phyloP scores from a whole-genome alignment of 176 grass and related monocot genomes.

The Carex kokanica region DNA sequence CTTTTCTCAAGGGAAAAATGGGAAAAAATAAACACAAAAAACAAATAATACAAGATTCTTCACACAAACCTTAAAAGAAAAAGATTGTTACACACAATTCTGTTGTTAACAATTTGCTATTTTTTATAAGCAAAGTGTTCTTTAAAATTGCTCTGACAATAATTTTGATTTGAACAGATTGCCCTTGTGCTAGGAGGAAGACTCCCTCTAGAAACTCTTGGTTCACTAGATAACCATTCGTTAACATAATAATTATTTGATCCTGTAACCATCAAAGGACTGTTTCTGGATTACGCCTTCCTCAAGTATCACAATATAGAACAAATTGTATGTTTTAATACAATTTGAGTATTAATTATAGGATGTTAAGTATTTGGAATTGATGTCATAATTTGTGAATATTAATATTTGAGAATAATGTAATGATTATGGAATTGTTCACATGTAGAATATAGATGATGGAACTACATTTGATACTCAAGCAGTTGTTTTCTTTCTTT shows the following conservation, averaged over 20 bases:
- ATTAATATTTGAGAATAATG: not conserved
- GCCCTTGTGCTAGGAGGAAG: conserved; percentile 9
- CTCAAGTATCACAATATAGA: not conserved
- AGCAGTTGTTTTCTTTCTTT: not conserved
- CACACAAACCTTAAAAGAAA: not conserved
- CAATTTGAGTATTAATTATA: not conserved
- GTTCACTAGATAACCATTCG: not conserved
- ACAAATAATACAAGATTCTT: not conserved
- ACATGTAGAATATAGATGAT: not conserved
- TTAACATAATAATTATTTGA: not conserved
- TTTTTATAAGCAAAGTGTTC: not conserved
- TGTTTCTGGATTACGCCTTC: not conserved
- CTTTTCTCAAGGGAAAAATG: not conserved
- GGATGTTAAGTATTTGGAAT: not conserved
- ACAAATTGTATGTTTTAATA: not conserved
- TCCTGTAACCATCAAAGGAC: not conserved
- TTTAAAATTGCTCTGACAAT: not conserved
- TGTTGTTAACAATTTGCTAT: not conserved
- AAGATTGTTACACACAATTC: not conserved
- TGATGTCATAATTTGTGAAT: not conserved
- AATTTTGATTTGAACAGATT: conserved; percentile 8
- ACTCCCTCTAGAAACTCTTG: not conserved
- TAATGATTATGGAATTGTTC: not conserved
- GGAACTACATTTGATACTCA: not conserved
- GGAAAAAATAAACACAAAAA: not conserved